Percentiles rank a stretch among this genome's conserved stretches.
phyloP scores from a whole-genome alignment of 306 rosid genomes.

The Dryas octopetala region DNA sequence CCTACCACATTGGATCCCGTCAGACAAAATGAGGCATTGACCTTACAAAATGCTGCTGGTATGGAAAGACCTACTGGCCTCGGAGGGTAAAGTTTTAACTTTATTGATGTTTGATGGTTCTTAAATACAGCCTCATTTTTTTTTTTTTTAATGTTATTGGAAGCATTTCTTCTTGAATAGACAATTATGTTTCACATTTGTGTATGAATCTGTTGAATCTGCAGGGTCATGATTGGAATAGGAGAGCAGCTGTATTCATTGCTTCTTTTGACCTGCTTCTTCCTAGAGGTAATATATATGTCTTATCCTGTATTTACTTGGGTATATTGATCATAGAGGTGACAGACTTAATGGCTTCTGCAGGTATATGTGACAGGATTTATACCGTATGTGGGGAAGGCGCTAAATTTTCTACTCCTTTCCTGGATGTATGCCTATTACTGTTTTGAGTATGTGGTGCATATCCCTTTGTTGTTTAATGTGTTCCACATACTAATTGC shows the following conservation, averaged over 20 bases:
- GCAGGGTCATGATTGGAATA: conserved; percentile 78
- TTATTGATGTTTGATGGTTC: conserved; percentile 23
- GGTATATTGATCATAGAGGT: conserved; percentile 10
- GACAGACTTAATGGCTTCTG: conserved; percentile 31
- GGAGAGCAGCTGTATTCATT: conserved; percentile 77
- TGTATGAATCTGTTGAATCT: conserved; percentile 14
- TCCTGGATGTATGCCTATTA: conserved; percentile 99
- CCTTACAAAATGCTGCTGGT: conserved; percentile 36
- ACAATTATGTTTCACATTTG: neutral
- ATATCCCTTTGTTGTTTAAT: conserved; percentile 19
- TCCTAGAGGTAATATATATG: conserved; percentile 63
- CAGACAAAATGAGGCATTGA: conserved; percentile 39
- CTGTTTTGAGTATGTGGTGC: conserved; percentile 84
- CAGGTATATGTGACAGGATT: conserved; percentile 83
- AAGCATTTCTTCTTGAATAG: conserved; percentile 1
- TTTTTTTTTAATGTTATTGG: neutral
- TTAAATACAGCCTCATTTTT: conserved; percentile 3
- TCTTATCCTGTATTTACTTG: neutral
- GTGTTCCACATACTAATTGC: conserved; percentile 21
- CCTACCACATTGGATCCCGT: conserved; percentile 38
- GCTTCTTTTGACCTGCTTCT: conserved; percentile 75
- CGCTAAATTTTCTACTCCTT: conserved; percentile 71
- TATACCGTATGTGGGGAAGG: conserved; percentile 77
- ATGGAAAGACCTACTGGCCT: conserved; percentile 59
- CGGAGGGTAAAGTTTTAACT: conserved; percentile 57